Evolutionary conservation across 1,284 basidiomycete genomes (phyloP).

Genomic region (Hymenochaete sp.): DNA sequence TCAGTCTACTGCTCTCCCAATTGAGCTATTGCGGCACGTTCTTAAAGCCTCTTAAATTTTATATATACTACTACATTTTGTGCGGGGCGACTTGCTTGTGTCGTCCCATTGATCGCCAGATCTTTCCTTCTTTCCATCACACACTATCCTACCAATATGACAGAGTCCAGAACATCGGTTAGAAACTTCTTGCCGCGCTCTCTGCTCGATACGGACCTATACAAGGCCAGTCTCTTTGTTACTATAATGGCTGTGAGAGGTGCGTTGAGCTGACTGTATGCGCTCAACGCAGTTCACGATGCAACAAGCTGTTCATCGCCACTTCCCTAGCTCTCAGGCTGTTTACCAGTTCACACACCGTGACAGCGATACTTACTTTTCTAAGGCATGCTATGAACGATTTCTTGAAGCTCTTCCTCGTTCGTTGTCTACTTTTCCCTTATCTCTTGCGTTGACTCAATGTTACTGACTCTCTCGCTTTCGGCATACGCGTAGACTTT

Average conservation of each 20-base stretch:
- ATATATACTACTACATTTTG: too few relatives aligned
- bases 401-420: conserved; percentile 61
- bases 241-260: background rate
- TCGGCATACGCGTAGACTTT: conserved; percentile 55
- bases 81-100: too few relatives aligned
- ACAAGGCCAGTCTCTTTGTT: conserved; percentile 57
- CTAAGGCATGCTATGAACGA: conserved; percentile 55
- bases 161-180: too few relatives aligned
- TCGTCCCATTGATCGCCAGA: too few relatives aligned
- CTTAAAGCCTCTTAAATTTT: too few relatives aligned
- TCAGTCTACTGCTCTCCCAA: conserved; percentile 17
- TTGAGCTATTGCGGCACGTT: conserved; percentile 16
- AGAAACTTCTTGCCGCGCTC: conserved; percentile 55
- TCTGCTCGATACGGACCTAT: conserved; percentile 90
- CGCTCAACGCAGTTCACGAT: conserved; percentile 79
- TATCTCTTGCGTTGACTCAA: background rate
- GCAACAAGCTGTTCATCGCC: conserved; percentile 88
- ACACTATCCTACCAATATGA: too few relatives aligned
- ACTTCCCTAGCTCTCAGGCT: conserved; percentile 64
- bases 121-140: too few relatives aligned
- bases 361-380: conserved; percentile 63
- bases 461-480: background rate
- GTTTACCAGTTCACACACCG: conserved; percentile 87
- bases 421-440: conserved; percentile 32
- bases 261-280: conserved; percentile 10